A percentile compares a stretch with the other conserved stretches of the same genome.
Evolutionary conservation across 805 yeast genomes (phyloP).

Genomic region (Wickerhamomyces chaumierensis): DNA sequence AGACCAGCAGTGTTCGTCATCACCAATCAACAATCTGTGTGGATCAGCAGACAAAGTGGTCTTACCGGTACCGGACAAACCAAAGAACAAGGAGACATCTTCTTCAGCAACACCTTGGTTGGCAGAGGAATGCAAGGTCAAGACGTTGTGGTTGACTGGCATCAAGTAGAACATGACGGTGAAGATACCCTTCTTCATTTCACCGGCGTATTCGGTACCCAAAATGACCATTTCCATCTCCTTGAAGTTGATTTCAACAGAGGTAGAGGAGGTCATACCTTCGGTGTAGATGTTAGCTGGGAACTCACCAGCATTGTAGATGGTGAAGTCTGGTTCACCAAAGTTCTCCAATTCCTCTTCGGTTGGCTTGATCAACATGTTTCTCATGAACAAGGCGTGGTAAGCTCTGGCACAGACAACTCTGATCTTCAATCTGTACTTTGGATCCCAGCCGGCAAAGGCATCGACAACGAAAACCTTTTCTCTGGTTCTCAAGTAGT

Average conservation of each 20-base stretch:
- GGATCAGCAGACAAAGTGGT: slow-evolving; percentile 97
- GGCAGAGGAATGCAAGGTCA: slow-evolving; percentile 91
- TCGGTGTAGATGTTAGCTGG: slow-evolving; percentile 94
- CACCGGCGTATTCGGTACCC: slow-evolving; percentile 99
- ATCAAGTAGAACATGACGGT: slow-evolving; percentile 97
- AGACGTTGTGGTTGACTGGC: slow-evolving; percentile 87
- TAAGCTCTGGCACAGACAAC: slow-evolving; percentile 97
- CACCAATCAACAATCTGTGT: slow-evolving; percentile 87
- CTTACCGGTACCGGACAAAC: slow-evolving; percentile 96
- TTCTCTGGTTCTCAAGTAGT: slow-evolving; percentile 90
- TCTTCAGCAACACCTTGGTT: slow-evolving; percentile 76
- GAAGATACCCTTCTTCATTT: slow-evolving; percentile 98
- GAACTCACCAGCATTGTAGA: slow-evolving; percentile 98
- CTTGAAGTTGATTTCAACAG: slow-evolving; percentile 93
- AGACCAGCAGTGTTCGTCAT: slow-evolving; percentile 99
- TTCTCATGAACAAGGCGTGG: slow-evolving; percentile 96
- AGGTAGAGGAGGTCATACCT: slow-evolving; percentile 94
- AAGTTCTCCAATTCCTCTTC: slow-evolving; percentile 77
- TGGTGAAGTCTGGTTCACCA: slow-evolving; percentile 97
- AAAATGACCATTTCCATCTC: slow-evolving; percentile 97
- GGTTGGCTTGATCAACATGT: slow-evolving; percentile 94
- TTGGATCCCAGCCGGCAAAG: slow-evolving; percentile 98
- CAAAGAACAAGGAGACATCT: slow-evolving; percentile 92
- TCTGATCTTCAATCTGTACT: slow-evolving; percentile 91
- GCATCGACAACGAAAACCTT: slow-evolving; percentile 94